Percentiles rank a stretch among this genome's conserved stretches.
These are phyloP conservation scores for Allomyces javanicus DNA, from an alignment of 192 early-diverging fungal genomes.

Conservation along the genomic window DNA sequence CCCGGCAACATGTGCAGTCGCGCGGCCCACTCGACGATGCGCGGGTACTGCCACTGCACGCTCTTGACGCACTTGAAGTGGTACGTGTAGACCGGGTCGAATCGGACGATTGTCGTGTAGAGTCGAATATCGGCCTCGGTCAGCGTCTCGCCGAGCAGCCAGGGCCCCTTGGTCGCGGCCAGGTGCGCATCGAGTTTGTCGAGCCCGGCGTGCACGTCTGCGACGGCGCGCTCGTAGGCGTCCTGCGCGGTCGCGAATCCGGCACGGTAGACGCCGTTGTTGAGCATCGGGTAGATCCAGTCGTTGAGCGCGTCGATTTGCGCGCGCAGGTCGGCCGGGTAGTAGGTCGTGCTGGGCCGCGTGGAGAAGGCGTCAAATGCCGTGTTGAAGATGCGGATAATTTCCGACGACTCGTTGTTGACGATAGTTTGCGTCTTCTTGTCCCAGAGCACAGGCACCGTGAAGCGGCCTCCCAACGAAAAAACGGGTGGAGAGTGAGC, in stretches of 20 bases:
- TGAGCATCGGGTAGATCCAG: constrained; percentile 86
- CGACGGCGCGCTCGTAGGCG: constrained; percentile 60
- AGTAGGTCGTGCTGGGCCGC: constrained; percentile 48
- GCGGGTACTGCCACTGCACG: constrained; percentile 73
- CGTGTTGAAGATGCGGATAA: constrained; percentile 84
- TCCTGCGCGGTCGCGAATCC: constrained; percentile 79
- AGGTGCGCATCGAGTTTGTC: constrained; percentile 70
- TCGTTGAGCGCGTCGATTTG: constrained; percentile 74
- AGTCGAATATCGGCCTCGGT: constrained; percentile 91
- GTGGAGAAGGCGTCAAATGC: constrained; percentile 58
- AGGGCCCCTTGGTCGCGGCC: constrained; percentile 30
- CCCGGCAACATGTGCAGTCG: constrained; percentile 62
- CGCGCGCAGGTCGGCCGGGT: constrained; percentile 49
- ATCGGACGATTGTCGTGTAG: constrained; percentile 86
- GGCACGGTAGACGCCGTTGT: constrained; percentile 89
- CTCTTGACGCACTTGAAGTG: constrained; percentile 86
- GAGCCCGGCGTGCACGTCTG: constrained; percentile 52
- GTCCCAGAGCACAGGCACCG: constrained; percentile 95
- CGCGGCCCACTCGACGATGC: constrained; percentile 64
- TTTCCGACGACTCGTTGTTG: constrained; percentile 93
- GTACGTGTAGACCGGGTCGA: constrained; percentile 82
- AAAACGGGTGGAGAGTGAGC: not conserved
- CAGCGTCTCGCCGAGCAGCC: constrained; percentile 52
- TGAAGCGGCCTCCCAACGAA: constrained; percentile 30
- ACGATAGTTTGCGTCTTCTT: constrained; percentile 79